Evolutionary conservation across 306 rosid genomes (phyloP), one percentile per base, ranked within the genome.

Genomic region (Quercus mongolica): DNA sequence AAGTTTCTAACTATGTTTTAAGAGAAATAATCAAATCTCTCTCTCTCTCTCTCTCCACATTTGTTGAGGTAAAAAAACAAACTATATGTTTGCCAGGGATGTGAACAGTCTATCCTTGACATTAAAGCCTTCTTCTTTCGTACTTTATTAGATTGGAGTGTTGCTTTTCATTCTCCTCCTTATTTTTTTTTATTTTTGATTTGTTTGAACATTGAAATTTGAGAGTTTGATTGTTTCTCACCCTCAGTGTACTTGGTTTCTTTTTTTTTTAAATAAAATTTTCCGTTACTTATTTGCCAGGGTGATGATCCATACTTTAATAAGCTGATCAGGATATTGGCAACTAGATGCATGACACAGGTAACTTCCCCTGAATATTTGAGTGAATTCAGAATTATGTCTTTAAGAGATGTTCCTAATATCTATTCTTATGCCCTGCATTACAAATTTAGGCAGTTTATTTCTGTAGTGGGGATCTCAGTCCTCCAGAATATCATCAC

Each of bases 281-380:
- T 41, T 41, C 46, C 1, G 12, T 41, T 41, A 2, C 46, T 41
- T 58, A 21, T 74, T 82, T 62, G 84, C 69, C 90, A 93, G 98
- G 97, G 94, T 74, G 90, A 92, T 77, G 98, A 95, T 89, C 99
- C 99, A 2, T 93, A 95, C 88, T 95, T 95, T 69, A 95, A 95
- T 65, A 95, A 93, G 90, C 85, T 95, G 78, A 91, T 95, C 78
- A 93, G 98, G 56, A 95, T 95, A 80, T 79, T 95, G 82, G 92
- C 99, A 68, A 95, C 99, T 19, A 91, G 99, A 83, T 95, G 99
- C 92, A 93, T 95, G 98, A 88, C 88, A 79, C 98, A 95, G 96
- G 99, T 95, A 87, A 89, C 78, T 74, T 84, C 68, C 83, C 76
- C 56, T 44, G 30, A 65, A 54, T 57, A 51, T 49, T 57, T 51